Base-by-base conservation (phyloP, 345 rosid genomes). In the Lagerstroemia speciosa region DNA sequence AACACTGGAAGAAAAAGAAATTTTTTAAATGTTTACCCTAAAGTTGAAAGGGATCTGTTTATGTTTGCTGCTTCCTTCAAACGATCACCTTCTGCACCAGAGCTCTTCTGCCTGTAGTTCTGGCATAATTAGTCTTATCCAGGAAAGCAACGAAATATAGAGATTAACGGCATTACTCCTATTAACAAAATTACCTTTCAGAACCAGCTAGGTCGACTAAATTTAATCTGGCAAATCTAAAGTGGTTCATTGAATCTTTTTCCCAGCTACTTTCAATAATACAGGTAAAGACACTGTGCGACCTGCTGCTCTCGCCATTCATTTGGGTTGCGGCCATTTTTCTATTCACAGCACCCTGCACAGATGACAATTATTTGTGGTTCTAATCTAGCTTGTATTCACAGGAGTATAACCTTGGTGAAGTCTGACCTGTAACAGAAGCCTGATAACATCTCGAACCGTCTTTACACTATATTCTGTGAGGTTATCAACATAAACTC, bases 41-140 rank as follows among this genome's bases (percentile, higher is more conserved):
- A 87, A 73, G 97, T 89, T 65, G 98, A 93, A 65, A 93, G 77
- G 62, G 98, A 93, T 82, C 84, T 90, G 80, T 91, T 93, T 71
- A 93, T 93, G 71, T 86, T 91, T 81, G 92, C 98, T 74, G 97
- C 97, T 86, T 93, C 98, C 82, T 87, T 93, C 78, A 93, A 78
- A 70, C 98, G 98, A 72, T 87, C 97, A 27, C 98, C 97, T 84
- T 90, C 98, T 10, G 98, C 98, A 38, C 96, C 97, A 24, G 98
- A 87, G 83, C 91, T 89, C 82, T 93, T 93, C 83, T 93, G 98
- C 85, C 98, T 90, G 78, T 36, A 76, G 34, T 26, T 69, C 33
- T 72, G 65, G 65, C 70, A 70, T 63, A 69, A 61, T 78, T 65
- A 75, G 71, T 50, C 70, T 17, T 32, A 36, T 7, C 2, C 29